These are phyloP conservation scores for Xerocomus spinulosus DNA, from an alignment of 768 basidiomycete genomes.

Conservation along the genomic window DNA sequence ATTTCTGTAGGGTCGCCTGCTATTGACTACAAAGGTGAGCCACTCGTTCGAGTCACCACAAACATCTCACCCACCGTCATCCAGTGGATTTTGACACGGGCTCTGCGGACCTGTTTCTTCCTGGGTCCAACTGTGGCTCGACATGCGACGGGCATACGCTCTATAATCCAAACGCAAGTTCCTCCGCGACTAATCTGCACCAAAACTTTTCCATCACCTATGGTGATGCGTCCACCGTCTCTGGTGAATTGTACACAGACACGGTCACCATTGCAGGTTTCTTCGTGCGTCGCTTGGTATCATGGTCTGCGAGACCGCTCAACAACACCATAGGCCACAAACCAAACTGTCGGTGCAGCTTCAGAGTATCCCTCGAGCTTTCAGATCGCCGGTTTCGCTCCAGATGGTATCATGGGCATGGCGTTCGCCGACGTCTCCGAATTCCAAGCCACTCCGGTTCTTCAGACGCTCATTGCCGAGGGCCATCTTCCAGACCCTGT, in stretches of 20 bases:
- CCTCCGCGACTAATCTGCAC: slow-evolving; percentile 24
- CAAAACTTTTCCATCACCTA: slow-evolving; percentile 35
- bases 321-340: slow-evolving; percentile 19
- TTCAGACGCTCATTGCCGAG: slow-evolving; percentile 42
- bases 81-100: slow-evolving; percentile 35
- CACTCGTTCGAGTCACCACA: background rate
- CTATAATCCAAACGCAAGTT: slow-evolving; percentile 34
- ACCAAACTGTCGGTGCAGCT: slow-evolving; percentile 23
- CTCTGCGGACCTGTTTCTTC: slow-evolving; percentile 33
- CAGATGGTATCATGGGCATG: slow-evolving; percentile 40
- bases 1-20: slow-evolving; percentile 24
- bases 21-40: slow-evolving; percentile 17
- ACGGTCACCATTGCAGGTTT: slow-evolving; percentile 35
- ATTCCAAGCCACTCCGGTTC: slow-evolving; percentile 34
- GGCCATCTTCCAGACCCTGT: slow-evolving; percentile 28
- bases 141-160: slow-evolving; percentile 32
- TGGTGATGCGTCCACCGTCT: slow-evolving; percentile 40
- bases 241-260: slow-evolving; percentile 38
- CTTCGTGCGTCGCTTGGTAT: slow-evolving; percentile 7
- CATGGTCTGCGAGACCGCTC: background rate
- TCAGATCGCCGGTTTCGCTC: slow-evolving; percentile 7
- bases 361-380: slow-evolving; percentile 15
- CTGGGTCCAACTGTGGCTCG: slow-evolving; percentile 22
- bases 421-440: slow-evolving; percentile 37
- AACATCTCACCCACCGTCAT: background rate